Conservation (phyloP, 2,329 filamentous ascomycete genomes). For the Trichoderma endophyticum region DNA sequence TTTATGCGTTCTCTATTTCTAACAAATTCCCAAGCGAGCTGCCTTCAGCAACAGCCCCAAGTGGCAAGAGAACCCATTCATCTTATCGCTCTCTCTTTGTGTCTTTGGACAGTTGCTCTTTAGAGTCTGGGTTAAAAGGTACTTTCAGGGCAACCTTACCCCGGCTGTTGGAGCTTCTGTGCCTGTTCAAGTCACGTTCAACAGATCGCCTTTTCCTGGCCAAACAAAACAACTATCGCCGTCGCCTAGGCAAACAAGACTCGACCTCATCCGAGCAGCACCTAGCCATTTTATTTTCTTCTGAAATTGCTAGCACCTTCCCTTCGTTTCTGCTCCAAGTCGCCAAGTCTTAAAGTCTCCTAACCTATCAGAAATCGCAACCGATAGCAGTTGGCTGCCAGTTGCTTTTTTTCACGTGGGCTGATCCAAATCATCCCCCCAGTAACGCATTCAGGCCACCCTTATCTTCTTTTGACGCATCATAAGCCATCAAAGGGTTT, state of each 20-base stretch:
- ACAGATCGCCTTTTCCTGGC: neutral
- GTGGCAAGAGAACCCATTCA: neutral
- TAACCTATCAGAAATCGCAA: neutral
- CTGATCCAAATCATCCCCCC: neutral
- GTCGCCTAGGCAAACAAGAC: neutral
- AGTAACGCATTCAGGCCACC: neutral
- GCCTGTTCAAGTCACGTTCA: neutral
- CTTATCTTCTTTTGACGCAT: neutral
- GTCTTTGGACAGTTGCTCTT: neutral
- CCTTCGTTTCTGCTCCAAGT: neutral
- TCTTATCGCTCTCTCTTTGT: neutral
- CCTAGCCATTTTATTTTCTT: neutral
- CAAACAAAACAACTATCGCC: neutral
- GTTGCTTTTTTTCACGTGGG: neutral
- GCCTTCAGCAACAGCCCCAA: neutral
- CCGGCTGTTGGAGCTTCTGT: conserved; percentile 8
- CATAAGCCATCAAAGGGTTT: neutral
- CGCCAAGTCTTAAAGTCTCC: neutral
- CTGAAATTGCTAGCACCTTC: conserved; percentile 1
- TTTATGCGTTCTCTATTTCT: neutral
- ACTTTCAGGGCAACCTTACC: conserved; percentile 7
- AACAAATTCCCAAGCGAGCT: neutral
- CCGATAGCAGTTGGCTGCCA: neutral
- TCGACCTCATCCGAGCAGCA: neutral
- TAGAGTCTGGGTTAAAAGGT: conserved; percentile 1